phyloP scores from a whole-genome alignment of 768 basidiomycete species.

The Leccinum rimulosum region DNA sequence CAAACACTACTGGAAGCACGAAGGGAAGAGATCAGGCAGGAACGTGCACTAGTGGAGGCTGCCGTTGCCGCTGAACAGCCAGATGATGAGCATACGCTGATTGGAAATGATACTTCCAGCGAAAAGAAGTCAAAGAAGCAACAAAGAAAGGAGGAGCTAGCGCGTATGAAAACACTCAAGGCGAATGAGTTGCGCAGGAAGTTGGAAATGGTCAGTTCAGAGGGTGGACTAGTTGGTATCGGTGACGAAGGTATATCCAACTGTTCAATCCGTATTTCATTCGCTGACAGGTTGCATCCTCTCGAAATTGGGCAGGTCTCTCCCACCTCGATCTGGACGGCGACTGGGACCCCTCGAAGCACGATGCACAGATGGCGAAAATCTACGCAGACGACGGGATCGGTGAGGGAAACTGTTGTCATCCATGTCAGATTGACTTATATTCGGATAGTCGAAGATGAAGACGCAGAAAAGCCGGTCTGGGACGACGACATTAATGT shows the following conservation, averaged over 20 bases:
- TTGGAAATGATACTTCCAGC: conserved; percentile 64
- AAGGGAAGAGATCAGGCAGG: conserved; percentile 71
- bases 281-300: background rate
- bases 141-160: conserved; percentile 66
- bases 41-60: conserved; percentile 59
- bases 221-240: conserved; percentile 55
- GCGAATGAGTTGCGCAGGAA: conserved; percentile 76
- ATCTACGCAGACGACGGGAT: conserved; percentile 58
- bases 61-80: conserved; percentile 70
- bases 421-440: background rate
- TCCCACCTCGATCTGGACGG: conserved; percentile 80
- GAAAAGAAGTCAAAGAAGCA: conserved; percentile 25
- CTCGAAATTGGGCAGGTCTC: conserved; percentile 42
- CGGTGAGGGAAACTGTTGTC: conserved; percentile 16
- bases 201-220: conserved; percentile 67
- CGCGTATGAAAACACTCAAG: conserved; percentile 79
- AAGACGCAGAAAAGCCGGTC: conserved; percentile 64
- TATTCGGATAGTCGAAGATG: conserved; percentile 26
- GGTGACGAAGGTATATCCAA: conserved; percentile 21
- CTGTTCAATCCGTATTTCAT: background rate
- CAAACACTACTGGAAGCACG: conserved; percentile 78
- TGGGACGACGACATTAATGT: conserved; percentile 94
- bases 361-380: conserved; percentile 79
- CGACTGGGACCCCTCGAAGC: conserved; percentile 87
- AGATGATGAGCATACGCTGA: conserved; percentile 43